Base-by-base conservation (phyloP, 2,329 filamentous ascomycete genomes). In the Mollisia scopiformis region DNA sequence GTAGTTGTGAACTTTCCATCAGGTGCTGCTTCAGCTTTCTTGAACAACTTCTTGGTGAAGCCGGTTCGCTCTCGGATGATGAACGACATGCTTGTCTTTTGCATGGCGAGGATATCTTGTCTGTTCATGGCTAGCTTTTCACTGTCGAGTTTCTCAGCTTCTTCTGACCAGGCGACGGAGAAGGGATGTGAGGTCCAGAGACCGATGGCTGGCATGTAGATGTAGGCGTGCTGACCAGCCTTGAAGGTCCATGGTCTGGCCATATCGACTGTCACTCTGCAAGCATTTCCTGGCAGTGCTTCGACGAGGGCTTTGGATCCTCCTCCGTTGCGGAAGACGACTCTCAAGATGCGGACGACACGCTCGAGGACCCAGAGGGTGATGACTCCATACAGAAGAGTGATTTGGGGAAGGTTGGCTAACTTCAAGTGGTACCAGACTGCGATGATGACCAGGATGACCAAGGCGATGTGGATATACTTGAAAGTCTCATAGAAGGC, bases 401-500 rank as follows among this genome's bases (percentile, higher is more conserved):
- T 80, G 31, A 87, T 73, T 75, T 88, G 84, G 2, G 80, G 77
- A 28, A 86, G 77, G 5, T 78, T 69, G 63, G 82, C 78, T 47
- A 89, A 75, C 63, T 86, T 68, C 25, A 88, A 75, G 68, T 89
- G 90, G 67, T 89, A 85, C 83, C 86, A 93, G 6, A 92, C 75
- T 11, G 84, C 88, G 41, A 84, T 81, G 58, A 91, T 76, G 7
- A 84, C 78, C 16, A 85, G 72, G 19, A 84, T 80, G 33, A 87
- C 89, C 25, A 86, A 80, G 3, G 80, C 69, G 60, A 92, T 90
- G 75, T 94, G 90, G 33, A 90, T 72, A 59, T 90, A 78, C 74
- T 93, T 86, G 81, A 93, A 93, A 1, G 82, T 84, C 75, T 93
- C 90, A 74, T 93, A 93, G 72, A 89, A 92, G 16, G 90, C 90